A percentile compares a stretch with the other conserved stretches of the same genome.
phyloP scores from a whole-genome alignment of 2,329 filamentous ascomycete genomes.

The Fusarium longipes region DNA sequence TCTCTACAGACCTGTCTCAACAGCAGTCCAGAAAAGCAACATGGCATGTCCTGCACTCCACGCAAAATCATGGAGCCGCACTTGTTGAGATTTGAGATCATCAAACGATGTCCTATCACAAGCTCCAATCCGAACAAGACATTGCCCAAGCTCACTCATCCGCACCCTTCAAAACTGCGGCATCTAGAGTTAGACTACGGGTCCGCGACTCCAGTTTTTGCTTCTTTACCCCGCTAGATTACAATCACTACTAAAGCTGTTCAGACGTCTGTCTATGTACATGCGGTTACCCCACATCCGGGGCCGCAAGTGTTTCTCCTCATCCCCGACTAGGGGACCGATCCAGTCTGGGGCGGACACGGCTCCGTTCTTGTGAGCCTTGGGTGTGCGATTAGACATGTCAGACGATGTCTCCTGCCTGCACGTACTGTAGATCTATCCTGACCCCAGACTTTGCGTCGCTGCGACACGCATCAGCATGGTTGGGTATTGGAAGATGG shows the following conservation, averaged over 20 bases:
- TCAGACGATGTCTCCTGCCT: conserved; percentile 10
- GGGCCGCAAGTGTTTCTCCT: conserved; percentile 37
- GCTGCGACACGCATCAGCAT: conserved; percentile 7
- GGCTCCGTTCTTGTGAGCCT: conserved; percentile 18
- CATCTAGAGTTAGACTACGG: conserved; percentile 19
- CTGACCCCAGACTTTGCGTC: conserved; percentile 26
- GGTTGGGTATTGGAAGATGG: conserved; percentile 14
- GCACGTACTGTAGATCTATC: conserved; percentile 29
- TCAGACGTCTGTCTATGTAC: conserved; percentile 7
- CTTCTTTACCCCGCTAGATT: conserved; percentile 37
- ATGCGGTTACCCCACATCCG: conserved; percentile 38
- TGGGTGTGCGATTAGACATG: conserved; percentile 28
- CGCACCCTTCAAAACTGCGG: conserved; percentile 6
- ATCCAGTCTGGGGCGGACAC: conserved; percentile 20
- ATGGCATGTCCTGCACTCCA: conserved; percentile 28
- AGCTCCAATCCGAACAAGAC: conserved; percentile 5
- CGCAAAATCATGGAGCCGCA: conserved; percentile 33
- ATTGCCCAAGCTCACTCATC: conserved; percentile 10
- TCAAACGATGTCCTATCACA: background rate
- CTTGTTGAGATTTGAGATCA: conserved; percentile 36
- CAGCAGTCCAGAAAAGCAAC: conserved; percentile 17
- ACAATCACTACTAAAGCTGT: background rate
- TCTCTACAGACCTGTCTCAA: background rate
- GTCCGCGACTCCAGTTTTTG: conserved; percentile 32
- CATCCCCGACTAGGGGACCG: conserved; percentile 32